Evolutionary conservation across 768 basidiomycete species (phyloP).

Genomic region (Kondoa subrosea): DNA sequence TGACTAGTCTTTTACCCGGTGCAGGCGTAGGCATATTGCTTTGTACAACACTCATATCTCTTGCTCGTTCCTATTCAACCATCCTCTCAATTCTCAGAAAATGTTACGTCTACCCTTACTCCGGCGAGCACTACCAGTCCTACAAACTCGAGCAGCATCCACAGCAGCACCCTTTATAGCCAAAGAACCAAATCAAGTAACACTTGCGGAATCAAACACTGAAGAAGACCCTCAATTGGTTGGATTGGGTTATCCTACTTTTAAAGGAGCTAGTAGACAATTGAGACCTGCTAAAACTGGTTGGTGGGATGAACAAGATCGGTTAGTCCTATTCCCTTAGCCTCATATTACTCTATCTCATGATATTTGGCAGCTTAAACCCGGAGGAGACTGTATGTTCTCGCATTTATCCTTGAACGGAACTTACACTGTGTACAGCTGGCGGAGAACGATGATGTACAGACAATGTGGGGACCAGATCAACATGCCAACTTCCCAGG

Average conservation of each 20-base stretch:
- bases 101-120: background rate
- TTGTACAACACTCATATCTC: too few species aligned
- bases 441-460: constrained; percentile 35
- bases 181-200: background rate
- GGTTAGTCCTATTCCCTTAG: constrained; percentile 9
- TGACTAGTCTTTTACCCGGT: constrained; percentile 17
- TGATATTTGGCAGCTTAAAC: constrained; percentile 27
- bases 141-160: background rate
- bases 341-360: background rate
- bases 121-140: background rate
- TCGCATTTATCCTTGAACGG: background rate
- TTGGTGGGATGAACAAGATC: constrained; percentile 36
- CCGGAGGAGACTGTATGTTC: constrained; percentile 33
- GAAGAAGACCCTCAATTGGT: constrained; percentile 24
- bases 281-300: constrained; percentile 28
- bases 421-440: constrained; percentile 24
- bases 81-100: background rate
- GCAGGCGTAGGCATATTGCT: background rate
- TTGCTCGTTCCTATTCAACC: background rate
- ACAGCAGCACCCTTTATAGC: background rate
- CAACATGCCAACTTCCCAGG: constrained; percentile 31
- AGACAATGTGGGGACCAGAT: constrained; percentile 36
- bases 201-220: constrained; percentile 11
- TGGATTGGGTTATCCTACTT: constrained; percentile 32
- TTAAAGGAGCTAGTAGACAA: constrained; percentile 31